Base-by-base conservation (phyloP, 768 basidiomycete species). In the Rhizopogon roseolus region DNA sequence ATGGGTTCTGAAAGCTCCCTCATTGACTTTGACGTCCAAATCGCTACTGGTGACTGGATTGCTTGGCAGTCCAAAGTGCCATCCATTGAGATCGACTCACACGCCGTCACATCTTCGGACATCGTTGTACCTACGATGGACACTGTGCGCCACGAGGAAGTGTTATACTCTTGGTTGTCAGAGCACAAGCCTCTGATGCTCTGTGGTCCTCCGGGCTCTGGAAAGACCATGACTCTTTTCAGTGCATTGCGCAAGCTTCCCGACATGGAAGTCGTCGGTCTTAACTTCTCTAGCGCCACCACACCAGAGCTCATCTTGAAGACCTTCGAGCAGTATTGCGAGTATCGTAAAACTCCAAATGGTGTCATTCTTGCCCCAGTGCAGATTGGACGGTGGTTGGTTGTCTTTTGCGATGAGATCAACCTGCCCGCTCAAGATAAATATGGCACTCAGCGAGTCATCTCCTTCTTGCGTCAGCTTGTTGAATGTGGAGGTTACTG, bases 331-430 rank as follows among this genome's bases (percentile, higher is more conserved):
- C 97, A 99, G 72, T 97, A 99, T 65, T 99, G 97, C 74, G 97
- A 99, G 72, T 98, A 96, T 66, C 81, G 95, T 52, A 98, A 98
- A 74, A 98, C 97, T 4, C 93, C 97, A 11, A 98, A 94, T 62
- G 97, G 97, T n/a, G 90, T 97, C 44, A 82, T 98, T 44, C 83
- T 99, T 50, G 87, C 97, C 3, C 97, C 97, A 9, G 73, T 88
- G 4, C 94, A 98, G 64, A 93, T 98, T 57, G 96, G 96, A 27
- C 86, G 94, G 43, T 99, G 97, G 97, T 80, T 99, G 46, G 95
- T 99, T 34, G 88, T 99, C n/a, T 99, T 99, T 75, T 99, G 97
- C 68, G 97, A 99, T 67, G 97, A 99, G 71, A 98, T 99, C 77
- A 99, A 99, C 66, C 75, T 99, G 4, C 97, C 97, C 2, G 93